Evolutionary conservation across 139 green algal species (phyloP).

Genomic region (Raphidocelis subcapitata): DNA sequence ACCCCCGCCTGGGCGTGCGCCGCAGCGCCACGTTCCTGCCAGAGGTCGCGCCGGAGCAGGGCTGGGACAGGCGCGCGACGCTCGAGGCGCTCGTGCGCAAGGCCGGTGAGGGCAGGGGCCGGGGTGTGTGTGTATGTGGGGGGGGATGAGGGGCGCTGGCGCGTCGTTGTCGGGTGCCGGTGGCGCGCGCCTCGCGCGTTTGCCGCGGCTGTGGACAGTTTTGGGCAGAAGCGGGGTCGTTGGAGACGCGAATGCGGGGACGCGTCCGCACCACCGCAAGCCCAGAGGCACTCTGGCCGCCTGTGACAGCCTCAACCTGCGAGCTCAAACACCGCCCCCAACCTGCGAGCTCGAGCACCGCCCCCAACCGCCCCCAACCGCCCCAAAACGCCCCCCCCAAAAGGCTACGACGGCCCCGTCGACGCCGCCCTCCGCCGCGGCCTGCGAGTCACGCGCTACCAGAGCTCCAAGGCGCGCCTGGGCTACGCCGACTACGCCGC

Average conservation of each 20-base stretch:
- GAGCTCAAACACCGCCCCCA: neutral
- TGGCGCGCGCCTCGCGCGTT: too few relatives aligned
- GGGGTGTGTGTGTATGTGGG: neutral
- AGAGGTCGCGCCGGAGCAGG: conserved; percentile 69
- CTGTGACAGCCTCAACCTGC: neutral
- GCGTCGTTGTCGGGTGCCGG: too few relatives aligned
- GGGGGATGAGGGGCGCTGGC: too few relatives aligned
- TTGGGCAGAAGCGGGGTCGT: neutral
- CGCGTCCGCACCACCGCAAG: neutral
- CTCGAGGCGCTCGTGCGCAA: conserved; percentile 73
- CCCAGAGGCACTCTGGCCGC: neutral
- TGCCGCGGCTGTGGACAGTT: neutral
- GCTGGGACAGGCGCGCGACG: conserved; percentile 53
- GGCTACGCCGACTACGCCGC: conserved; percentile 30
- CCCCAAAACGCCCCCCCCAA: neutral
- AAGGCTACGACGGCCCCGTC: conserved; percentile 37
- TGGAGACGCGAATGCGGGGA: too few relatives aligned
- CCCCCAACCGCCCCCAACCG: neutral
- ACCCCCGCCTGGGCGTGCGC: conserved; percentile 2
- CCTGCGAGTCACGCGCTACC: conserved; percentile 55
- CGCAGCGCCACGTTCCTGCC: conserved; percentile 82
- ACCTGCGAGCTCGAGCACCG: neutral
- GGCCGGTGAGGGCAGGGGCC: conserved; percentile 18
- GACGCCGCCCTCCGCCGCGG: conserved; percentile 19
- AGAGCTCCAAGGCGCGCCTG: conserved; percentile 32